Conservation (phyloP, 2,329 filamentous ascomycete species). For the Aspergillus unguis region DNA sequence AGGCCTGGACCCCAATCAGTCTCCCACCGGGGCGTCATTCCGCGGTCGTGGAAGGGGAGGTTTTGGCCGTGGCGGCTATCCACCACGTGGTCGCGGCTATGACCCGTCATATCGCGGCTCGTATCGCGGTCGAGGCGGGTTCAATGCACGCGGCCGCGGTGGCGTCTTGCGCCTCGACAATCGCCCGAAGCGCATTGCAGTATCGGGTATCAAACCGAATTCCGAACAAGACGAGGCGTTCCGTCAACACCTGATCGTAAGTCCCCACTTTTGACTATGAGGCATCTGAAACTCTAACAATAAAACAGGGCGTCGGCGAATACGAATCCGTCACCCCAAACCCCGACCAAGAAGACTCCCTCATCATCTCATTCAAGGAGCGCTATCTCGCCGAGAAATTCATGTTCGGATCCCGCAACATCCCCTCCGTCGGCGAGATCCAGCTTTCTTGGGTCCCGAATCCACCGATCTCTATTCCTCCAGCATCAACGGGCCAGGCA, state of each 20-base stretch:
- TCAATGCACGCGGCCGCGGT: conserved; percentile 38
- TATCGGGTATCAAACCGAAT: conserved; percentile 48
- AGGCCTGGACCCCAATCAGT: conserved; percentile 47
- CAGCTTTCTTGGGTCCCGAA: conserved; percentile 55
- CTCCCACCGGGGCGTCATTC: conserved; percentile 30
- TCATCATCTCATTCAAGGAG: conserved; percentile 48
- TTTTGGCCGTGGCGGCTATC: conserved; percentile 30
- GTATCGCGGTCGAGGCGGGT: conserved; percentile 43
- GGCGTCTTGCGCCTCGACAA: conserved; percentile 58
- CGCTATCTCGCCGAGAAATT: conserved; percentile 55
- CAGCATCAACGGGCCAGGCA: background rate
- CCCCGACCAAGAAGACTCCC: conserved; percentile 38
- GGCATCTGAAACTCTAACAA: conserved; percentile 20
- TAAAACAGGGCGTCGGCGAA: conserved; percentile 43
- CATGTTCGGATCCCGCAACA: conserved; percentile 45
- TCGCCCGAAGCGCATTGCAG: conserved; percentile 52
- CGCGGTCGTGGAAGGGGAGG: conserved; percentile 37
- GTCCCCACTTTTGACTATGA: conserved; percentile 13
- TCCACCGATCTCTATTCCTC: conserved; percentile 25
- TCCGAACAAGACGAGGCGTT: conserved; percentile 54
- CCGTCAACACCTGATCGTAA: conserved; percentile 54
- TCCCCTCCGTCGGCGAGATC: conserved; percentile 53
- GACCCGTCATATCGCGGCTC: conserved; percentile 38
- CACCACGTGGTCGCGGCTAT: conserved; percentile 41
- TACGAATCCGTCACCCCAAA: conserved; percentile 46